Conservation (phyloP, 1,284 basidiomycete species). For the Cryptococcus sp. region DNA sequence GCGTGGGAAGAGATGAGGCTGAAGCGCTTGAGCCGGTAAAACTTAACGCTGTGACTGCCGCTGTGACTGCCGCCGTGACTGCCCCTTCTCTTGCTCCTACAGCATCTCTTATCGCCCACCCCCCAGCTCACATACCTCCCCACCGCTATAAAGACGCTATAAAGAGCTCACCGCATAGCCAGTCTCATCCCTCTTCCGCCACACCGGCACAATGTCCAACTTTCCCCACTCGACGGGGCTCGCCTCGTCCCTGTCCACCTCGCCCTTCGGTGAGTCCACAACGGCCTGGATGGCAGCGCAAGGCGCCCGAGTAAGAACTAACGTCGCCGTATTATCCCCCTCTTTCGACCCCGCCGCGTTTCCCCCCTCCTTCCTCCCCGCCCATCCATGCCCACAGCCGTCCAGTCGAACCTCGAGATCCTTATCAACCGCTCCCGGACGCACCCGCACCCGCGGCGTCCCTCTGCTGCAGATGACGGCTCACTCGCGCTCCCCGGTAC, state of each 20-base stretch:
- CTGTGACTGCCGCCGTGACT: too few relatives aligned
- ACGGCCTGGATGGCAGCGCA: background rate
- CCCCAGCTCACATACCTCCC: too few relatives aligned
- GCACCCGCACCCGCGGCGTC: conserved; percentile 28
- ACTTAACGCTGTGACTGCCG: too few relatives aligned
- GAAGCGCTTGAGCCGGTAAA: too few relatives aligned
- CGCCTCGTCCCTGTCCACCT: conserved; percentile 41
- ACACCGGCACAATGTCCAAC: conserved; percentile 17
- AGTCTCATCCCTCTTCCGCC: too few relatives aligned
- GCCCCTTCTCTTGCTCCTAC: too few relatives aligned
- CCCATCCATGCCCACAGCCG: conserved; percentile 35
- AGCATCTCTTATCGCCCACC: too few relatives aligned
- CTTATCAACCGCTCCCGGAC: conserved; percentile 42
- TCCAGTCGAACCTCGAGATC: conserved; percentile 45
- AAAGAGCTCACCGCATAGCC: too few relatives aligned
- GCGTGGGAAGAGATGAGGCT: too few relatives aligned
- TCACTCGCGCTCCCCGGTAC: background rate
- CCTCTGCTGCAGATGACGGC: conserved; percentile 14
- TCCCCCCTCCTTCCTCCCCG: background rate
- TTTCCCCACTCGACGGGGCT: conserved; percentile 41
- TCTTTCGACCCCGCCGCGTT: background rate
- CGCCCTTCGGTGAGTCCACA: conserved; percentile 39
- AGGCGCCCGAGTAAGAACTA: too few relatives aligned
- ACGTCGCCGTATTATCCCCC: background rate
- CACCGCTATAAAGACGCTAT: too few relatives aligned